Evolutionary conservation across 306 rosid genomes (phyloP), one percentile per base, ranked within the genome.

Genomic region (Mucuna pruriens): DNA sequence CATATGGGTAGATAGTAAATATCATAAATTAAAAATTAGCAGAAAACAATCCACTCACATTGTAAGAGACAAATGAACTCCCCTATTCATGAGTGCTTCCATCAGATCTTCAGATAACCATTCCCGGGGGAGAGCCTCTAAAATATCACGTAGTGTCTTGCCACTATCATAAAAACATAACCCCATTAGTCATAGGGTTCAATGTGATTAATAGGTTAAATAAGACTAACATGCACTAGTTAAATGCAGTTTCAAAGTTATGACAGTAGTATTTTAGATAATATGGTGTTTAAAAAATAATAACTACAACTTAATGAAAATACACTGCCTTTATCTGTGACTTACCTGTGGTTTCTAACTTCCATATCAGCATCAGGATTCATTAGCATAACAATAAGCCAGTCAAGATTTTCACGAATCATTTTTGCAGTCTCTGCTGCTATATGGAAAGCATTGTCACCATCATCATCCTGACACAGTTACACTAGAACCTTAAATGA

Each of bases 371-470:
- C 98, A 89, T 95, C 88, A 4, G 94, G 85, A 77, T 91, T 91
- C 82, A 34, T 80, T 76, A 95, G 96, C 99, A 95, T 93, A 60
- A 86, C 85, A 87, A 95, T 87, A 74, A 95, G 98, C 98, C 99
- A 95, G 48, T 87, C 94, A 81, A 95, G 91, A 89, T 95, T 95
- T 87, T 95, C 99, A 71, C 98, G 97, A 63, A 93, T 90, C 99
- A 93, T 95, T 88, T 84, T 95, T 55, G 97, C 92, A 44, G 99
- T 92, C 75, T 95, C 98, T 38, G 97, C 98, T 60, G 97, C 98
- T 84, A 95, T 93, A 83, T 95, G 99, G 80, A 95, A 91, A 80
- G 99, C 96, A 83, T 89, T 95, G 69, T 95, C 96, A 66, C 98
- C 99, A 82, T 95, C 99, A 58, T 93, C 99, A 83, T 93, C 96